Conservation (phyloP, 257 asterid genomes). For the Galeopsis tetrahit region DNA sequence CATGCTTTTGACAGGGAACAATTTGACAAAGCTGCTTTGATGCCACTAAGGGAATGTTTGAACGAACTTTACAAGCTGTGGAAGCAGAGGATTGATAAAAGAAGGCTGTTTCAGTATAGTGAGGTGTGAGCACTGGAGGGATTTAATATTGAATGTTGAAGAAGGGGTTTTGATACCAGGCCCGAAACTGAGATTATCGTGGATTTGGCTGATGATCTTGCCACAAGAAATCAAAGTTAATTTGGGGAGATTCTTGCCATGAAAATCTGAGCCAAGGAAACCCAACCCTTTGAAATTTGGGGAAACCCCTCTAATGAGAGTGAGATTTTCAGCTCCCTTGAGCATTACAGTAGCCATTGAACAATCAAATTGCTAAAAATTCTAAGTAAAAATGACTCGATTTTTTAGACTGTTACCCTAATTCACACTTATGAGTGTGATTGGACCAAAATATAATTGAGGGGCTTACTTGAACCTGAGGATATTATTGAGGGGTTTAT, state of each 20-base stretch:
- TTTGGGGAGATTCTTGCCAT: slow-evolving; percentile 47
- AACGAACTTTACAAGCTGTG: too few relatives aligned
- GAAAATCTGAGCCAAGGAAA: slow-evolving; percentile 53
- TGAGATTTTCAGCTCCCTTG: slow-evolving; percentile 61
- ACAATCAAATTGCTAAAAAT: slow-evolving; percentile 1
- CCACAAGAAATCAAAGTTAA: slow-evolving; percentile 42
- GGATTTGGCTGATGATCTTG: too few relatives aligned
- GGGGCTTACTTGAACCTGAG: not conserved
- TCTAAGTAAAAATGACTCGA: not conserved
- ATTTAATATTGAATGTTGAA: too few relatives aligned
- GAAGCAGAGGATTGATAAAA: too few relatives aligned
- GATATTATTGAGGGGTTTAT: not conserved
- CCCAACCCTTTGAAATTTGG: slow-evolving; percentile 54
- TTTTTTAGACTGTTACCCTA: slow-evolving; percentile 10
- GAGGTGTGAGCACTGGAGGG: too few relatives aligned
- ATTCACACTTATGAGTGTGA: not conserved
- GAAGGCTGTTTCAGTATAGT: too few relatives aligned
- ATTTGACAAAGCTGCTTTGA: too few relatives aligned
- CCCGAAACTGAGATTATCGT: too few relatives aligned
- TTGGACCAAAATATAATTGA: too few relatives aligned
- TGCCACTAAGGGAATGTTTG: too few relatives aligned
- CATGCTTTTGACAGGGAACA: too few relatives aligned
- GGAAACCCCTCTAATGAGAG: slow-evolving; percentile 42
- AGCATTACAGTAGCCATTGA: slow-evolving; percentile 74
- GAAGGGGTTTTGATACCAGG: too few relatives aligned